Conservation (phyloP, 2,329 filamentous ascomycete species). For the Fusarium duplospermum region DNA sequence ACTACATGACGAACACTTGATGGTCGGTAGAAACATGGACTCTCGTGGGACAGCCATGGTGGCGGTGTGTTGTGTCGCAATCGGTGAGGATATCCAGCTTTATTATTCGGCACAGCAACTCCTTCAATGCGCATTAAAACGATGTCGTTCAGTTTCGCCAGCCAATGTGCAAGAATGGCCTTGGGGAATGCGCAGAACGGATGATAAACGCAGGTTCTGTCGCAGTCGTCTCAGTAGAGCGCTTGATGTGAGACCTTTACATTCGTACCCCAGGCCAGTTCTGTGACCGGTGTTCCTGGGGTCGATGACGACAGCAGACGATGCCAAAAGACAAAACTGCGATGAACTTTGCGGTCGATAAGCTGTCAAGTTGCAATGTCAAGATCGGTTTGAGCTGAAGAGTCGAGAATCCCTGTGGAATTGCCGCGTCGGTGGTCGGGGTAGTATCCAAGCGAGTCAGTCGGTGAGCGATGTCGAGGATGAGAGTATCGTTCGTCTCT, state of each 20-base stretch:
- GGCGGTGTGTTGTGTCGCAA: conserved; percentile 23
- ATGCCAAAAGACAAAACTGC: conserved; percentile 23
- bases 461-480: conserved; percentile 4
- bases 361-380: background rate
- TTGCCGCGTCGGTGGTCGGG: conserved; percentile 7
- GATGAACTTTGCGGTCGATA: conserved; percentile 1
- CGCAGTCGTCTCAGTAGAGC: conserved; percentile 24
- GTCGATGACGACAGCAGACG: conserved; percentile 27
- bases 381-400: background rate
- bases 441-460: conserved; percentile 9
- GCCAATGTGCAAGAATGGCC: conserved; percentile 1
- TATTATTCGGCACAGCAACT: conserved; percentile 7
- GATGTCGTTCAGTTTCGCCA: conserved; percentile 2
- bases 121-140: conserved; percentile 21
- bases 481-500: background rate
- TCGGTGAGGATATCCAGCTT: background rate
- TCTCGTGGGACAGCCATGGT: conserved; percentile 66
- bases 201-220: conserved; percentile 8
- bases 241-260: conserved; percentile 30
- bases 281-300: conserved; percentile 44
- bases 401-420: background rate
- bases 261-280: conserved; percentile 46
- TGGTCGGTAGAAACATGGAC: conserved; percentile 80
- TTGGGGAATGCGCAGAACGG: conserved; percentile 5
- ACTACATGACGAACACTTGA: conserved; percentile 88